These are phyloP conservation scores for Chlorella ohadii DNA, from an alignment of 139 green algal species.

Conservation along the genomic window DNA sequence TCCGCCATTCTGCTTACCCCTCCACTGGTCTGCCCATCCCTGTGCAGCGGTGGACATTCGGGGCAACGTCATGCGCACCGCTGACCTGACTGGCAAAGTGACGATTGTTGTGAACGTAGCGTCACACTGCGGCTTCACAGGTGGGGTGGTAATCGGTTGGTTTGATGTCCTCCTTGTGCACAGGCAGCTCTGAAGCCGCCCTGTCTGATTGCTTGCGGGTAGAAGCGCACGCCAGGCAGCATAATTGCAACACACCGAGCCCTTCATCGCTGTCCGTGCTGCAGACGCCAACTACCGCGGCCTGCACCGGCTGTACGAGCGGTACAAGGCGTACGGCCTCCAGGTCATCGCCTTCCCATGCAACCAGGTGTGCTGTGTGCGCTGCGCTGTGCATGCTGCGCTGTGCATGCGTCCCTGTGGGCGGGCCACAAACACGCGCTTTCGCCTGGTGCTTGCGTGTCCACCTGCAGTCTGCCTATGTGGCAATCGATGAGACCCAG, in stretches of 20 bases:
- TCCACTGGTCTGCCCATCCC: not conserved
- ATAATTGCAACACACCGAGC: too few species aligned
- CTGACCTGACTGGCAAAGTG: conserved; percentile 10
- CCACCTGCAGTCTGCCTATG: too few species aligned
- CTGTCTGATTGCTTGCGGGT: too few species aligned
- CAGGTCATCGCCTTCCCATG: not conserved
- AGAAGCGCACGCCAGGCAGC: too few species aligned
- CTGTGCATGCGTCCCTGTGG: too few species aligned
- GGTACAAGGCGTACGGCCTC: not conserved
- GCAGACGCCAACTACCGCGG: not conserved
- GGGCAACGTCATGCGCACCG: conserved; percentile 14
- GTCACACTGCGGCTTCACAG: conserved; percentile 56
- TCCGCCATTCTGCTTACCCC: not conserved
- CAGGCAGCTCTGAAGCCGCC: too few species aligned
- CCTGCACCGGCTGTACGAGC: not conserved
- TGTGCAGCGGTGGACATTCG: conserved; percentile 31
- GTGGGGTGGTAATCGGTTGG: too few species aligned
- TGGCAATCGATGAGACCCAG: too few species aligned
- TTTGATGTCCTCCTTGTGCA: too few species aligned
- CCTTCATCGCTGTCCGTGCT: too few species aligned
- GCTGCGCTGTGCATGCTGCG: not conserved
- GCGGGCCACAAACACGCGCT: too few species aligned
- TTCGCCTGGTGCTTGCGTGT: too few species aligned
- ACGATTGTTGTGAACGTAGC: conserved; percentile 55
- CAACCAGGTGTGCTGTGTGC: not conserved